Percentiles rank a stretch among this genome's conserved stretches.
Conservation (phyloP, 306 rosid genomes). For the Corylus avellana region DNA sequence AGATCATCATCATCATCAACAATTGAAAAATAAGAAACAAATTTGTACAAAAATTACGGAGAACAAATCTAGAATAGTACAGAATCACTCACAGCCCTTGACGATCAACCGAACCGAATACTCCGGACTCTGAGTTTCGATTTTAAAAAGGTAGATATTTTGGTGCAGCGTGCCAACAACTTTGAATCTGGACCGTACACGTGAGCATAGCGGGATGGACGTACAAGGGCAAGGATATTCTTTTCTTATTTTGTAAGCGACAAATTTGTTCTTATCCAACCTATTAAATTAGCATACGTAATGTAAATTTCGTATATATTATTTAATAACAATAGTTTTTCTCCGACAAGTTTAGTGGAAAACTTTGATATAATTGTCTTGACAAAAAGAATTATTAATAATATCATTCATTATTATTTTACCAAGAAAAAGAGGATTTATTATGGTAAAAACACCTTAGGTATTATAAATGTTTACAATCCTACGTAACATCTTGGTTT, state of each 20-base stretch:
- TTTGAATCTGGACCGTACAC: conserved; percentile 15
- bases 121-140: not conserved
- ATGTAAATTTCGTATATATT: too few species aligned
- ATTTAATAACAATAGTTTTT: too few species aligned
- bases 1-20: not conserved
- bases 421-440: too few species aligned
- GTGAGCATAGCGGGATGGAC: not conserved
- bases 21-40: not conserved
- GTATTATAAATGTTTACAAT: too few species aligned
- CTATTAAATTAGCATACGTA: too few species aligned
- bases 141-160: not conserved
- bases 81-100: conserved; percentile 6
- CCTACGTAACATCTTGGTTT: too few species aligned
- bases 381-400: too few species aligned
- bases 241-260: not conserved
- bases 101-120: not conserved
- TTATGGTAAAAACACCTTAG: too few species aligned
- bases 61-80: not conserved
- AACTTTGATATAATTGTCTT: too few species aligned
- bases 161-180: not conserved
- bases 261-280: too few species aligned
- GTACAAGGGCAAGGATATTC: not conserved
- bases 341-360: too few species aligned
- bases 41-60: not conserved
- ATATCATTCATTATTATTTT: too few species aligned